Conservation (phyloP, 345 rosid genomes). For the Salix arbutifolia region DNA sequence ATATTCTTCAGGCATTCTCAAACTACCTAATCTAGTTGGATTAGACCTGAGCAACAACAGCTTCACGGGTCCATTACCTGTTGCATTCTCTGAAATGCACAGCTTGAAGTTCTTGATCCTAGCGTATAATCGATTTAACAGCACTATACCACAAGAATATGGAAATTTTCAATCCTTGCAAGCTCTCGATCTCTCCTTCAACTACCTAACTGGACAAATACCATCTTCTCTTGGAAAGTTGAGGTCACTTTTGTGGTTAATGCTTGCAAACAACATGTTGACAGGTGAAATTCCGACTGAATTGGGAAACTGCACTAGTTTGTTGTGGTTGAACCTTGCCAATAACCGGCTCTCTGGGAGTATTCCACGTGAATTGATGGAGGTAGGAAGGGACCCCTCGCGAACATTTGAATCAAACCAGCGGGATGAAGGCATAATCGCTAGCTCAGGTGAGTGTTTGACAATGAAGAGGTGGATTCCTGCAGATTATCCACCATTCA, state of each 20-base stretch:
- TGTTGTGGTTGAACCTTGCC: slow-evolving; percentile 84
- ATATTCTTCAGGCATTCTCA: slow-evolving; percentile 60
- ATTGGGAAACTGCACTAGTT: slow-evolving; percentile 72
- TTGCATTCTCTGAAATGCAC: slow-evolving; percentile 48
- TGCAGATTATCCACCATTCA: slow-evolving; percentile 86
- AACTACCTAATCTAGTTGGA: slow-evolving; percentile 42
- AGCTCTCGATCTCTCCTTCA: slow-evolving; percentile 84
- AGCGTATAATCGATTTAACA: slow-evolving; percentile 59
- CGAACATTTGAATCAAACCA: slow-evolving; percentile 54
- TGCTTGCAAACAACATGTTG: slow-evolving; percentile 83
- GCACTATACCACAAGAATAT: slow-evolving; percentile 61
- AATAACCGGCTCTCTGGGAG: slow-evolving; percentile 66
- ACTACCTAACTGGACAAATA: slow-evolving; percentile 55
- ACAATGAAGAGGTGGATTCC: slow-evolving; percentile 93
- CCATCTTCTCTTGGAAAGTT: slow-evolving; percentile 65
- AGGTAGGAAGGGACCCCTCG: slow-evolving; percentile 53
- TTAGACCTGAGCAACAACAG: slow-evolving; percentile 80
- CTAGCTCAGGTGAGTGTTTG: slow-evolving; percentile 75
- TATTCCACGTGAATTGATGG: slow-evolving; percentile 54
- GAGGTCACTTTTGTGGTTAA: slow-evolving; percentile 75
- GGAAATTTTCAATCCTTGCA: slow-evolving; percentile 60
- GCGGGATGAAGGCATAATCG: slow-evolving; percentile 24
- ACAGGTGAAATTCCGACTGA: slow-evolving; percentile 61
- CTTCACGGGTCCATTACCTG: slow-evolving; percentile 63
- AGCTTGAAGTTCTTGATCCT: slow-evolving; percentile 60